These are phyloP conservation scores for Hypoxylon crocopeplum DNA, from an alignment of 495 filamentous ascomycete genomes.

Conservation along the genomic window DNA sequence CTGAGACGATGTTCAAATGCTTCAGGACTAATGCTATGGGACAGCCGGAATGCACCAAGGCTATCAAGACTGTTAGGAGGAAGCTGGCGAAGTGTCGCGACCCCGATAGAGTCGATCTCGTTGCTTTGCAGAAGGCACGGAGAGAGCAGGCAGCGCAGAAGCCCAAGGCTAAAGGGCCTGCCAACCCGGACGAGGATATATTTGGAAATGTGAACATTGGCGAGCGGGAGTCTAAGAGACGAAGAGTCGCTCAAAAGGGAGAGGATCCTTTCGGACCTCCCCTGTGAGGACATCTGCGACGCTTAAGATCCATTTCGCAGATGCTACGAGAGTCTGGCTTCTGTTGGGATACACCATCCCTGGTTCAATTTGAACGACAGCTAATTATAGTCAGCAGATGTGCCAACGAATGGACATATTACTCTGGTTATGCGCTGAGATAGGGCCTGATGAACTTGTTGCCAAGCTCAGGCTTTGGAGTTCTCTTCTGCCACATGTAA, in stretches of 20 bases:
- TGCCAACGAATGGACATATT: too few species aligned
- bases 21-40: slow-evolving; percentile 44
- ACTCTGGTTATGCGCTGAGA: background rate
- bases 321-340: background rate
- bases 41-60: slow-evolving; percentile 48
- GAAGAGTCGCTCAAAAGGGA: slow-evolving; percentile 62
- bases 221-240: slow-evolving; percentile 60
- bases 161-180: slow-evolving; percentile 46
- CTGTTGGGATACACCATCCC: background rate
- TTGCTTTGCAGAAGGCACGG: slow-evolving; percentile 60
- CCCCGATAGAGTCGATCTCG: slow-evolving; percentile 68
- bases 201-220: slow-evolving; percentile 45
- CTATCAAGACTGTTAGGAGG: slow-evolving; percentile 64
- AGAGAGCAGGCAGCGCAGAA: slow-evolving; percentile 52
- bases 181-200: slow-evolving; percentile 51
- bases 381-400: too few species aligned
- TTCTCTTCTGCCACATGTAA: background rate
- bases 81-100: slow-evolving; percentile 83
- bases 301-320: background rate
- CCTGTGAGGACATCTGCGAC: slow-evolving; percentile 25
- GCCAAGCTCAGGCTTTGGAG: background rate
- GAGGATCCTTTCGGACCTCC: slow-evolving; percentile 65
- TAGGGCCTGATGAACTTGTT: too few species aligned
- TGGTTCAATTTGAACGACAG: too few species aligned
- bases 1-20: too few species aligned